Conservation (phyloP, 371 early-diverging fungal species). For the Mucor piriformis region DNA sequence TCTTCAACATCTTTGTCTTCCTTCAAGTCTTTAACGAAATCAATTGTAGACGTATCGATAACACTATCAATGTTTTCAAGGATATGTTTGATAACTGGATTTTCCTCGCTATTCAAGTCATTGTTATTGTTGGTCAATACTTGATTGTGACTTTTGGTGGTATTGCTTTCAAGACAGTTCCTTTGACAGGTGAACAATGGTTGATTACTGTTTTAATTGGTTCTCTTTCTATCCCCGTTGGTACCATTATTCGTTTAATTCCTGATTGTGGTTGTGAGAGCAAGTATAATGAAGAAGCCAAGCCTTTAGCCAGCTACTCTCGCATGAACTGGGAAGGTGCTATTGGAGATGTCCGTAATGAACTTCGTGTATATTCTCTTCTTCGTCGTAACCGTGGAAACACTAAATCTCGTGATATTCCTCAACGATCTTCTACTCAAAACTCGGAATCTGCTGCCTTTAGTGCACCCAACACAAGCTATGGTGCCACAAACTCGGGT, state of each 20-base stretch:
- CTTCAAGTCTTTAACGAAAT: slow-evolving; percentile 94
- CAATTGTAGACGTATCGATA: slow-evolving; percentile 81
- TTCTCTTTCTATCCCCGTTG: slow-evolving; percentile 85
- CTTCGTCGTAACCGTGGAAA: slow-evolving; percentile 43
- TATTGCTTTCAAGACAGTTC: slow-evolving; percentile 84
- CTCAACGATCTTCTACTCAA: slow-evolving; percentile 15
- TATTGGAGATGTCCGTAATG: slow-evolving; percentile 50
- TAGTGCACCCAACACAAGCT: slow-evolving; percentile 14
- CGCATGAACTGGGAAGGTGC: slow-evolving; percentile 67
- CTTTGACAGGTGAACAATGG: slow-evolving; percentile 80
- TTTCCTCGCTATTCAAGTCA: slow-evolving; percentile 75
- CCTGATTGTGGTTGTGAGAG: slow-evolving; percentile 63
- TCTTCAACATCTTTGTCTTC: slow-evolving; percentile 96
- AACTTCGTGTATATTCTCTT: slow-evolving; percentile 54
- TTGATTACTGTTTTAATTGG: slow-evolving; percentile 74
- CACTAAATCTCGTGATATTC: slow-evolving; percentile 14
- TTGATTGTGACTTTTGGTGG: slow-evolving; percentile 90
- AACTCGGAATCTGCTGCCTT: slow-evolving; percentile 7
- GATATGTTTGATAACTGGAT: slow-evolving; percentile 75
- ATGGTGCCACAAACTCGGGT: slow-evolving; percentile 19
- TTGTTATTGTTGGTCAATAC: slow-evolving; percentile 74
- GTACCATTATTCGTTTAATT: slow-evolving; percentile 72
- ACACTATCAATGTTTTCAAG: slow-evolving; percentile 83
- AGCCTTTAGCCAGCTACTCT: slow-evolving; percentile 54
- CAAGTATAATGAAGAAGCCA: slow-evolving; percentile 57